These are phyloP conservation scores for Picea sitchensis DNA, from an alignment of 75 land plant genomes.

Conservation along the genomic window DNA sequence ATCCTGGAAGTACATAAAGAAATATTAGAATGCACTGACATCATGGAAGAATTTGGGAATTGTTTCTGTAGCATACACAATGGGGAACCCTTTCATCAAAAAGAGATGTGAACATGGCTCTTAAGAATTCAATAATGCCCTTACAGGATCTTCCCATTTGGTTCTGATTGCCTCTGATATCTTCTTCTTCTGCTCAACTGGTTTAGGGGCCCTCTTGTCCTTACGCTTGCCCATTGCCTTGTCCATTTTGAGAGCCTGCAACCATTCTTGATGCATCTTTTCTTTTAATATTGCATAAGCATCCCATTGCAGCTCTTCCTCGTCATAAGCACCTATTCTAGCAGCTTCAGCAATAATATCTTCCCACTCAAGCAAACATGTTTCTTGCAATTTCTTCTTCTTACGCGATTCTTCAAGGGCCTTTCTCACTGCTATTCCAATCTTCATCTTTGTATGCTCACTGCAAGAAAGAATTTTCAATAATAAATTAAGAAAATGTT, in stretches of 20 bases:
- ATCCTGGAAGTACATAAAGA: conserved; percentile 31
- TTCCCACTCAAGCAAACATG: conserved; percentile 64
- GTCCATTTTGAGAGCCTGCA: conserved; percentile 34
- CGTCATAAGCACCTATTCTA: too few species aligned
- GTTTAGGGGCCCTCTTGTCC: conserved; percentile 42
- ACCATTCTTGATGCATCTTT: background rate
- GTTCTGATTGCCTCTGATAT: conserved; percentile 80
- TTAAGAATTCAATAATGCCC: conserved; percentile 8
- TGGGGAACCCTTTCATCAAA: background rate
- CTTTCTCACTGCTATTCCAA: conserved; percentile 42
- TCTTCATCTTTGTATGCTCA: conserved; percentile 58
- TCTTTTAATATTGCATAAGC: too few species aligned
- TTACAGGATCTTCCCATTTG: conserved; percentile 91
- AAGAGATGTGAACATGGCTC: background rate
- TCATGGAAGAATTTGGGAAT: background rate
- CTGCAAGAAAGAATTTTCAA: conserved; percentile 31
- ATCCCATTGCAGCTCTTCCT: too few species aligned
- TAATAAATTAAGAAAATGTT: background rate
- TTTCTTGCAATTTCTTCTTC: conserved; percentile 41
- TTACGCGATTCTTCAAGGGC: conserved; percentile 42
- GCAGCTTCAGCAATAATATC: conserved; percentile 53
- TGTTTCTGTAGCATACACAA: background rate
- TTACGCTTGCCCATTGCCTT: conserved; percentile 5
- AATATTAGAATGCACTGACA: background rate
- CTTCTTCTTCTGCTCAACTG: conserved; percentile 61